Evolutionary conservation across 2,329 filamentous ascomycete genomes (phyloP), one percentile per base, ranked within the genome.

Genomic region (Gliomastix tumulicola): DNA sequence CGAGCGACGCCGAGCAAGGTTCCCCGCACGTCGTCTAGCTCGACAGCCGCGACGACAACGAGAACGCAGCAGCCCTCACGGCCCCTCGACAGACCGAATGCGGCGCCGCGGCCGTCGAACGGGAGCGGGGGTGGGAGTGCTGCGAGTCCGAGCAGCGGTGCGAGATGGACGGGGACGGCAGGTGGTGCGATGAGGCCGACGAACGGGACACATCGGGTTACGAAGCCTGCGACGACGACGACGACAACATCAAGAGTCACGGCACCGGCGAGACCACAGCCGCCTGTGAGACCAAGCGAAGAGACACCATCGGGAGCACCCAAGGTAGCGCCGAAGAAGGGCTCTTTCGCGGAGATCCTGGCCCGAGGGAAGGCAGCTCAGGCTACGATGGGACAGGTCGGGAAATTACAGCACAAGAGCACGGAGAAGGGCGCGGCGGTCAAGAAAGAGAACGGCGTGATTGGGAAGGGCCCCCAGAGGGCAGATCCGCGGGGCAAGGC

Each of bases 371-470:
- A 84, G 50, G 76, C 76, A 42, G 80, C 76, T 11, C 76, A 84
- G 49, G 67, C 65, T 27, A 66, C 62, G 28, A 73, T 76, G 63
- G 72, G 66, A n/a, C 72, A 73, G 46, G 69, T 82, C 18, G 82
- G 82, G 38, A 79, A 77, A 47, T 85, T 88, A 46, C 83, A 86
- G 53, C 82, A 88, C 57, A 87, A 87, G 54, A 70, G 80, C 16
- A 73, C 79, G 3, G 82, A 84, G 47, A 82, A 79, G 49, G 59
- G 71, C 7, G 67, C 62, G 42, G 67, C 62, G 42, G 43, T 41
- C 7, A 82, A 69, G 54, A 70, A 67, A 41, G 69, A 66, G 45
- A 69, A 71, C 32, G 67, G 67, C 21, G 20, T 28, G 4, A 15
- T 15, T 8, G 50, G 51, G n/a, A 56, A 53, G 42, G 34, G 34